Evolutionary conservation across 257 asterid genomes (phyloP).

Genomic region (Primulina eburnea): DNA sequence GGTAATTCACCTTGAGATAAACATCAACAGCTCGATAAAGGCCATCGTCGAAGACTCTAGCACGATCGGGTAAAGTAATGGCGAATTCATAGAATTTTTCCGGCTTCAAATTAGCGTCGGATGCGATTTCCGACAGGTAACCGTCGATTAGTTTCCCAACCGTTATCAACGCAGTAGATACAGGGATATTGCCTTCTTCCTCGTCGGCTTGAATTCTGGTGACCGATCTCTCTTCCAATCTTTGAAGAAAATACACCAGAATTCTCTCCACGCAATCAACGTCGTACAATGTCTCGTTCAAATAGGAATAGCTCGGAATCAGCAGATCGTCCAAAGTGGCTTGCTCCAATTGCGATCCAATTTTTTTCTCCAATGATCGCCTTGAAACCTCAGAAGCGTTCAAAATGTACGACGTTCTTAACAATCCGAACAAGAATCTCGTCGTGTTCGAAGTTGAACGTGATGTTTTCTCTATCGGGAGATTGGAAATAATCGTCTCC

Average conservation of each 20-base stretch:
- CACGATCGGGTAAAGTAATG: conserved; percentile 69
- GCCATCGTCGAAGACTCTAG: conserved; percentile 89
- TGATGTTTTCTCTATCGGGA: conserved; percentile 51
- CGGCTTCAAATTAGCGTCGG: conserved; percentile 82
- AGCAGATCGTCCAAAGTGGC: conserved; percentile 85
- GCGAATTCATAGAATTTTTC: conserved; percentile 76
- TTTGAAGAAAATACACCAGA: conserved; percentile 52
- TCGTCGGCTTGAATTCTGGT: conserved; percentile 39
- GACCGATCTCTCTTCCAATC: conserved; percentile 46
- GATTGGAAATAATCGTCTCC: conserved; percentile 62
- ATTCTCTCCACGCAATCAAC: conserved; percentile 91
- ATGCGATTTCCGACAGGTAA: conserved; percentile 92
- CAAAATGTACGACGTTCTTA: conserved; percentile 73
- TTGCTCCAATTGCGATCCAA: conserved; percentile 77
- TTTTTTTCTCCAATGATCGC: conserved; percentile 71
- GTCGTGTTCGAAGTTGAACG: conserved; percentile 43
- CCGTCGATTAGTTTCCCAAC: conserved; percentile 94
- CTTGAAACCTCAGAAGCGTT: conserved; percentile 67
- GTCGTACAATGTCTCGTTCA: conserved; percentile 86
- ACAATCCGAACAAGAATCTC: conserved; percentile 64
- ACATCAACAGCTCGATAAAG: conserved; percentile 98
- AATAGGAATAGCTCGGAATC: conserved; percentile 90
- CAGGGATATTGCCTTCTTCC: conserved; percentile 27
- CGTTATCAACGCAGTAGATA: conserved; percentile 64
- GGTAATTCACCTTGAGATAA: conserved; percentile 66